Conservation (phyloP, 1,284 basidiomycete genomes). For the Austroboletus niveus region DNA sequence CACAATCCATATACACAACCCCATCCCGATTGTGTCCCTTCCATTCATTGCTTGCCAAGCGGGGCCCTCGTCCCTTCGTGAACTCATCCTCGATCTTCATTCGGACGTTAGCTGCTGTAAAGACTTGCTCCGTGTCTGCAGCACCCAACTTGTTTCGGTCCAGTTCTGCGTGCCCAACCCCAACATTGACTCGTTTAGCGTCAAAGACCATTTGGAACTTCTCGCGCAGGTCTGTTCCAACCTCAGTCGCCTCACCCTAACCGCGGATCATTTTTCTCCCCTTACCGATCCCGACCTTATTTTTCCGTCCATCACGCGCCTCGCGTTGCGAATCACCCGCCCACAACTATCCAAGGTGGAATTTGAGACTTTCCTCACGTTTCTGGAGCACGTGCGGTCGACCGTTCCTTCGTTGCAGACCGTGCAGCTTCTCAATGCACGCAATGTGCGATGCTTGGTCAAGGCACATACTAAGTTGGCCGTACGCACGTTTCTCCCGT, state of each 20-base stretch:
- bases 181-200: neutral
- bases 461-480: constrained; percentile 15
- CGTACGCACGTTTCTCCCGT: constrained; percentile 5
- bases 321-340: constrained; percentile 13
- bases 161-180: neutral
- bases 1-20: constrained; percentile 11
- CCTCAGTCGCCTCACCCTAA: neutral
- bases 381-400: constrained; percentile 12
- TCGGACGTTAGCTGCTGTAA: constrained; percentile 3
- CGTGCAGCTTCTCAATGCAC: constrained; percentile 20
- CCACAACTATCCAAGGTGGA: constrained; percentile 9
- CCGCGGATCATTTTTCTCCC: neutral
- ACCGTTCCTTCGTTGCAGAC: constrained; percentile 21
- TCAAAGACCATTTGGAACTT: neutral
- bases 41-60: neutral
- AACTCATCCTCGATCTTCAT: constrained; percentile 15
- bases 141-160: neutral
- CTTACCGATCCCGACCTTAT: neutral
- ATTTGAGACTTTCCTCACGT: constrained; percentile 10
- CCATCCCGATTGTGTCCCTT: neutral
- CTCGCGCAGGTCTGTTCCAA: neutral
- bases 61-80: constrained; percentile 13
- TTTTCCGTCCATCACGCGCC: constrained; percentile 18
- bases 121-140: neutral
- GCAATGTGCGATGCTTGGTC: constrained; percentile 21